Percentiles rank a stretch among this genome's conserved stretches.
Conservation (phyloP, 176 grass and related monocot genomes). For the Stipa capillata region DNA sequence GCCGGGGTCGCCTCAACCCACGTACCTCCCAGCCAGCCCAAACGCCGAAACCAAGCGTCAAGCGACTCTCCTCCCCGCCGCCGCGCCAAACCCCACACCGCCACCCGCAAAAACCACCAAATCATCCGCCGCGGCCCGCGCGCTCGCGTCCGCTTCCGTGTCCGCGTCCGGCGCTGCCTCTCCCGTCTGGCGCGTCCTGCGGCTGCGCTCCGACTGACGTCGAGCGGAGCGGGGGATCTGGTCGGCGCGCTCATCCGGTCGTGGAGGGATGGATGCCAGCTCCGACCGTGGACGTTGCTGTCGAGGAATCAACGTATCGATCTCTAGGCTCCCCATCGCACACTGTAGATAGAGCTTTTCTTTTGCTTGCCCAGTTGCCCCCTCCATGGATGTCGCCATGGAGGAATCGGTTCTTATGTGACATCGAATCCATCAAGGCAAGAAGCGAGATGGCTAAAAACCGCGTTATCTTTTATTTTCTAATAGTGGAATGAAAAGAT, state of each 20-base stretch:
- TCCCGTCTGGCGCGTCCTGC: not conserved
- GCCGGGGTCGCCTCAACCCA: no score
- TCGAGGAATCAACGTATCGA: conserved; percentile 36
- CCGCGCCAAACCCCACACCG: not conserved
- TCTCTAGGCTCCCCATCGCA: conserved; percentile 7
- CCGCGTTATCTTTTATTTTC: conserved; percentile 35
- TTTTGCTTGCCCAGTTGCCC: conserved; percentile 12
- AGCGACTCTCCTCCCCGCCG: no score
- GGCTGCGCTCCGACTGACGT: conserved; percentile 14
- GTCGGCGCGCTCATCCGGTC: conserved; percentile 24
- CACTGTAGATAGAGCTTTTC: not conserved
- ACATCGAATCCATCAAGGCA: conserved; percentile 25
- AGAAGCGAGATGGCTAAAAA: conserved; percentile 6
- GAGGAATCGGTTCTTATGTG: conserved; percentile 26
- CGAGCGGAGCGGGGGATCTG: conserved; percentile 17
- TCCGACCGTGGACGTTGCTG: conserved; percentile 18
- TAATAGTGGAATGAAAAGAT: conserved; percentile 32
- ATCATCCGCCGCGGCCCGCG: not conserved
- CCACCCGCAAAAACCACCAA: not conserved
- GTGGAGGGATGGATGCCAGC: conserved; percentile 6
- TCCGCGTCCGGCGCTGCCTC: not conserved
- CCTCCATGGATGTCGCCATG: conserved; percentile 20
- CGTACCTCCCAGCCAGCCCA: no score
- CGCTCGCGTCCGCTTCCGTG: not conserved
- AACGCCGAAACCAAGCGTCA: no score